Evolutionary conservation across 1,139 yeast genomes (phyloP).

Genomic region (Pichia terricola): DNA sequence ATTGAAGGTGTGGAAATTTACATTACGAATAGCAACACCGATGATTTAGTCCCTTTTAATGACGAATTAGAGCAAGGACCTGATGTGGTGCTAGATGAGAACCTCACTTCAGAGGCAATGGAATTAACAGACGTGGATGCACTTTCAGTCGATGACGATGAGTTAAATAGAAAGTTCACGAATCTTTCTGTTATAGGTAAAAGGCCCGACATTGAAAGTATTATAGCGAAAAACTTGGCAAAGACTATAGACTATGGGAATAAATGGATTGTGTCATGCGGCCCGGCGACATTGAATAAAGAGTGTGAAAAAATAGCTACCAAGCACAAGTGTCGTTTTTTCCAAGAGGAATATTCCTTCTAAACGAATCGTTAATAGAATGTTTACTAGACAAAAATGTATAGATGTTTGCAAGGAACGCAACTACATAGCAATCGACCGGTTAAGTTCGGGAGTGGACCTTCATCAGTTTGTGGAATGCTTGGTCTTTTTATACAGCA

Average conservation of each 20-base stretch:
- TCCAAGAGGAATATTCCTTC: slow-evolving; percentile 32
- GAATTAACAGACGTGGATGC: not conserved
- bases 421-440: no score
- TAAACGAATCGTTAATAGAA: not conserved
- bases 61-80: not conserved
- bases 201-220: slow-evolving; percentile 30
- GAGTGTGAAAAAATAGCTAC: slow-evolving; percentile 40
- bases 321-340: slow-evolving; percentile 29
- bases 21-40: slow-evolving; percentile 24
- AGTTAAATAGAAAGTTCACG: slow-evolving; percentile 6
- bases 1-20: slow-evolving; percentile 28
- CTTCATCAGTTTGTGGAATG: no score
- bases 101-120: not conserved
- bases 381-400: no score
- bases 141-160: slow-evolving; percentile 6
- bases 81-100: not conserved
- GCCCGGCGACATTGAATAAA: slow-evolving; percentile 45
- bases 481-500: no score
- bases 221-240: slow-evolving; percentile 24
- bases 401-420: no score
- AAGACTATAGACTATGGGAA: slow-evolving; percentile 26
- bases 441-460: no score
- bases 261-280: slow-evolving; percentile 63
- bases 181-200: slow-evolving; percentile 7
- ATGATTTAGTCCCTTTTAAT: not conserved